phyloP scores from a whole-genome alignment of 495 filamentous ascomycete genomes.

The Margaritispora aquatica region DNA sequence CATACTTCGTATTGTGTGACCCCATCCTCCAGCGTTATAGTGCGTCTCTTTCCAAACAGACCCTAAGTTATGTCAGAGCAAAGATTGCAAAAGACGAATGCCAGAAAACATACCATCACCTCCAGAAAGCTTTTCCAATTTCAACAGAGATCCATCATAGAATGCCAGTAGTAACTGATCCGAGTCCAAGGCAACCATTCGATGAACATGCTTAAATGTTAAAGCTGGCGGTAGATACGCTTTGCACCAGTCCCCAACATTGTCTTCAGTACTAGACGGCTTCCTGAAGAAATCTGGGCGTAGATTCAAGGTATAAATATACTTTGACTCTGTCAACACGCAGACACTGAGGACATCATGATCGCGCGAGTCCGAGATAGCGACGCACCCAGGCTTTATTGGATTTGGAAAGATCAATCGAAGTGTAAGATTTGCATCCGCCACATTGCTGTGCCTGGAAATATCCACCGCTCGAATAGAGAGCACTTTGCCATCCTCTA shows the following conservation, averaged over 20 bases:
- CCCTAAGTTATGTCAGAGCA: constrained; percentile 27
- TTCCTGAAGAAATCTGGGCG: constrained; percentile 75
- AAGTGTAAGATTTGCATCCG: constrained; percentile 66
- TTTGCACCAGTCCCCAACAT: constrained; percentile 71
- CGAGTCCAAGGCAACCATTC: constrained; percentile 65
- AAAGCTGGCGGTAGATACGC: constrained; percentile 63
- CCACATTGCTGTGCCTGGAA: constrained; percentile 56
- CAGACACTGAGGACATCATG: constrained; percentile 75
- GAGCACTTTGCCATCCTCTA: constrained; percentile 73
- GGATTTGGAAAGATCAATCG: constrained; percentile 67
- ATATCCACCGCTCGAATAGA: constrained; percentile 81
- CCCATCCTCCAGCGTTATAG: constrained; percentile 76
- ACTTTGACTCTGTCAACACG: constrained; percentile 68
- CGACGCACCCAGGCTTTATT: constrained; percentile 69
- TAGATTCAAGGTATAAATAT: constrained; percentile 74
- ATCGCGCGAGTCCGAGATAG: constrained; percentile 70
- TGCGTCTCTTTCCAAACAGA: constrained; percentile 70
- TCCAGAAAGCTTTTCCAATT: constrained; percentile 57
- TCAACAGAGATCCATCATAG: constrained; percentile 75
- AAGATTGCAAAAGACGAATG: background rate
- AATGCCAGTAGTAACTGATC: constrained; percentile 73
- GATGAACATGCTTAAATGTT: constrained; percentile 71
- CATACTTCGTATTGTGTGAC: constrained; percentile 61
- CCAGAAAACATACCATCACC: constrained; percentile 52
- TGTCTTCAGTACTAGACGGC: constrained; percentile 58